Percentiles rank a stretch among this genome's conserved stretches.
Conservation (phyloP, 345 rosid species). For the Litchi chinensis region DNA sequence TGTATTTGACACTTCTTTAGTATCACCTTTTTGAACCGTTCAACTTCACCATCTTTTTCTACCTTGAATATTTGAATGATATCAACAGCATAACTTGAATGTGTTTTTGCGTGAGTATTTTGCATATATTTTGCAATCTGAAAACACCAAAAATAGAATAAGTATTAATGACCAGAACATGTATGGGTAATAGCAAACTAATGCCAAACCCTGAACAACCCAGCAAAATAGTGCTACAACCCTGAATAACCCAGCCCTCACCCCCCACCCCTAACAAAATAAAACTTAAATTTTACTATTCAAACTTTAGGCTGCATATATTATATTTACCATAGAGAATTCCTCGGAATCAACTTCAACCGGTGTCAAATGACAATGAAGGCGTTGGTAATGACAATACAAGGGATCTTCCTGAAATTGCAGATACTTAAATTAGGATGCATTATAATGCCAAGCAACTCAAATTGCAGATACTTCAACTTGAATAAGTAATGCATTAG, state of each 20-base stretch:
- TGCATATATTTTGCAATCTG: slow-evolving; percentile 72
- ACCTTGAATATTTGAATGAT: slow-evolving; percentile 70
- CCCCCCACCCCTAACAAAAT: neutral
- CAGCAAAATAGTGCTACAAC: neutral
- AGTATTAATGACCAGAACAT: slow-evolving; percentile 1
- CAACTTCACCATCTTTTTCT: slow-evolving; percentile 62
- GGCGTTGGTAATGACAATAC: slow-evolving; percentile 59
- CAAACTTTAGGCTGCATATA: neutral
- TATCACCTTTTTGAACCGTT: slow-evolving; percentile 61
- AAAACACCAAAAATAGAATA: slow-evolving; percentile 22
- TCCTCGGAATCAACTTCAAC: slow-evolving; percentile 65
- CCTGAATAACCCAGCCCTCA: neutral
- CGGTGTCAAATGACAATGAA: slow-evolving; percentile 69
- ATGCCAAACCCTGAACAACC: slow-evolving; percentile 1
- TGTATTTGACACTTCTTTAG: slow-evolving; percentile 3
- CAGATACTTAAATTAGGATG: slow-evolving; percentile 22
- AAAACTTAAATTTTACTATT: slow-evolving; percentile 1
- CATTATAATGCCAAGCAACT: neutral
- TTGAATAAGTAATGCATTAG: neutral
- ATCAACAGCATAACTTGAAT: slow-evolving; percentile 66
- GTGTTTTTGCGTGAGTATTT: slow-evolving; percentile 91
- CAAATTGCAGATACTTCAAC: neutral
- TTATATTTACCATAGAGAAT: slow-evolving; percentile 57
- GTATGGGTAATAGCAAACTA: neutral
- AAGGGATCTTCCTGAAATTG: slow-evolving; percentile 73